Base-by-base conservation (phyloP, 352 stramenopile genomes). In the Globisporangium canariense region DNA sequence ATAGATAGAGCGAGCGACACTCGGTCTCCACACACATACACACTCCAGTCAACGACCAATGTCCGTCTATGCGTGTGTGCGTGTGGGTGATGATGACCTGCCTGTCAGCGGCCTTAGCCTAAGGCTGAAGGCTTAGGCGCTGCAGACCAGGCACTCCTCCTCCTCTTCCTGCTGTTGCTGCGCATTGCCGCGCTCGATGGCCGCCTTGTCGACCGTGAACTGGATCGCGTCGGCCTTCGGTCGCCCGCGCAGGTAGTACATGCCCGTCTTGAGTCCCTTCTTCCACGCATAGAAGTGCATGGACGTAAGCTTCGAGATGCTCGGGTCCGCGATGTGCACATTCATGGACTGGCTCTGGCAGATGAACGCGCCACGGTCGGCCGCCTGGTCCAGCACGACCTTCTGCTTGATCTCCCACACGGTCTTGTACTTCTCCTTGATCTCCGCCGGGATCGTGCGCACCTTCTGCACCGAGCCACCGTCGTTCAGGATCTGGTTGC, bases 201-300 rank as follows among this genome's bases (percentile, higher is more conserved):
- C 86, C 40, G 97, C 88, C 83, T 99, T 97, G 79, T 99, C 97
- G 51, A 99, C 97, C 36, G 98, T 99, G 81, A 99, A 99, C 75
- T 99, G 94, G 69, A 99, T 99, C 55, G 98, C 97, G 74, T 99
- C 90, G n/a, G 97, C 98, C 85, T 99, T 99, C 38, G 98, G 97
- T 36, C 90, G 85, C 32, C 96, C 98, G 58, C 98, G 94, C 60
- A 99, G 91, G 86, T 99, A 99, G 83, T 99, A 99, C 96, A 99
- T 99, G 54, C 97, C 97, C 18, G 98, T 99, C 92, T 99, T 99
- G 36, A 99, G 86, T 7, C 97, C 97, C 79, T 98, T 98, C 84
- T 99, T 99, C 98, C 98, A 99, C 6, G 97, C 94, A 75, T 99
- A 99, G 71, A 99, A 99, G 85, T 99, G 97, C 97, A 99, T 99